Evolutionary conservation across 495 filamentous ascomycete genomes (phyloP), one percentile per base, ranked within the genome.

Genomic region (Lasiosphaeriaceae sp.): DNA sequence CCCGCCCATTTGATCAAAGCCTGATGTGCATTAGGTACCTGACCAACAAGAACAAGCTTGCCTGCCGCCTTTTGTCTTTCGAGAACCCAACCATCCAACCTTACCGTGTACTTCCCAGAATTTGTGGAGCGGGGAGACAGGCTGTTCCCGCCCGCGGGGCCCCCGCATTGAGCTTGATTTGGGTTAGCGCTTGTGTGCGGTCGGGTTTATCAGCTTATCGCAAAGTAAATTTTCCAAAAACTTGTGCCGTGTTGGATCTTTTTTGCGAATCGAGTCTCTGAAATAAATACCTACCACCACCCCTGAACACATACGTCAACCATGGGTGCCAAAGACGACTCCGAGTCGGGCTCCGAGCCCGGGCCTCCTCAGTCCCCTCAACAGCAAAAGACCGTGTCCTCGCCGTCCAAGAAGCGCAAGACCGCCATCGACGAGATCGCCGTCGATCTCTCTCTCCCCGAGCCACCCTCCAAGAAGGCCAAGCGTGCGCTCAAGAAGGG

Each of bases 381-480:
- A 17, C 39, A 43, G 39, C 39, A n/a, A 14, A 14, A 43, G 14
- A 12, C 39, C 5, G 39, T 12, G n/a, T 66, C 52, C 11, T 49
- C 55, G 6, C 58, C 61, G 26, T 73, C 78, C 54, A 75, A 77
- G 39, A 91, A 90, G 71, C 92, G 92, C 76, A 89, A 90, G 64
- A 85, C 89, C 62, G 74, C 83, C 47, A 70, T 80, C 50, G 76
- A 80, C 41, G 90, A 96, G 64, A 83, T 99, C 65, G 89, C 95
- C 73, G 89, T 99, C 60, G 90, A 99, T 71, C 73, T 97, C 57
- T 79, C 74, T 56, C 84, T 87, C 46, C 92, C 94, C 5, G 91
- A 97, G 67, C 94, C 94, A 12, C 88, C 89, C 5, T 97, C 95
- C 43, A 97, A 97, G 71, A 96, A 94, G 72, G 87, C 86, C 54